Conservation (phyloP, 148 eudicot species). For the Fagopyrum esculentum region DNA sequence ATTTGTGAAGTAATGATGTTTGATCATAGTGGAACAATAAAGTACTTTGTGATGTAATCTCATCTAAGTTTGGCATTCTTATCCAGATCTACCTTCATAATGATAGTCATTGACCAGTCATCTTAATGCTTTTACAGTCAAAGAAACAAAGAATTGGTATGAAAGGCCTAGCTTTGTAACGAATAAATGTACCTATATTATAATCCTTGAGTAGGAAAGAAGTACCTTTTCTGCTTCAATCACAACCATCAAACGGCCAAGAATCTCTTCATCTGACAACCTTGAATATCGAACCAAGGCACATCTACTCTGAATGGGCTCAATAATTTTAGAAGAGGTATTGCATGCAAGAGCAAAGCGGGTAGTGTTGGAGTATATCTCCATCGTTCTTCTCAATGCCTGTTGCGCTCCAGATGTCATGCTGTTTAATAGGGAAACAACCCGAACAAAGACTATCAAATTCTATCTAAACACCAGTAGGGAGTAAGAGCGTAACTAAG, state of each 20-base stretch:
- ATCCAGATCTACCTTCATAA: too few relatives aligned
- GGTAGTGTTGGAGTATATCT: constrained; percentile 89
- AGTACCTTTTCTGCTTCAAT: constrained; percentile 81
- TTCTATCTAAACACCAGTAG: background rate
- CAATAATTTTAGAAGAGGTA: constrained; percentile 84
- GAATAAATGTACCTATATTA: background rate
- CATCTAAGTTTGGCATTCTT: too few relatives aligned
- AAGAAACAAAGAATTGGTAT: too few relatives aligned
- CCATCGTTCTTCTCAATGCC: constrained; percentile 96
- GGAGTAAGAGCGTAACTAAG: background rate
- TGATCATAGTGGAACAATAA: too few relatives aligned
- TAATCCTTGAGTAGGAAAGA: background rate
- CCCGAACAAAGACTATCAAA: background rate
- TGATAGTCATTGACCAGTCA: too few relatives aligned
- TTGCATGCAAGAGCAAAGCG: constrained; percentile 99
- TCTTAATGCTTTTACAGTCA: too few relatives aligned
- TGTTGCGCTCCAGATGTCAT: constrained; percentile 99
- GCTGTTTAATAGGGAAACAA: constrained; percentile 31
- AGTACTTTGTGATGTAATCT: too few relatives aligned
- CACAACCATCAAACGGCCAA: constrained; percentile 87
- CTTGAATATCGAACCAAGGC: constrained; percentile 92
- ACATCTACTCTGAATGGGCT: constrained; percentile 99
- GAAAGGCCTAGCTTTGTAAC: background rate
- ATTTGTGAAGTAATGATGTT: too few relatives aligned
- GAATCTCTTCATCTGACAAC: constrained; percentile 94